Percentiles rank a stretch among this genome's conserved stretches.
Conservation (phyloP, 1,284 basidiomycete genomes). For the Megacollybia platyphylla region DNA sequence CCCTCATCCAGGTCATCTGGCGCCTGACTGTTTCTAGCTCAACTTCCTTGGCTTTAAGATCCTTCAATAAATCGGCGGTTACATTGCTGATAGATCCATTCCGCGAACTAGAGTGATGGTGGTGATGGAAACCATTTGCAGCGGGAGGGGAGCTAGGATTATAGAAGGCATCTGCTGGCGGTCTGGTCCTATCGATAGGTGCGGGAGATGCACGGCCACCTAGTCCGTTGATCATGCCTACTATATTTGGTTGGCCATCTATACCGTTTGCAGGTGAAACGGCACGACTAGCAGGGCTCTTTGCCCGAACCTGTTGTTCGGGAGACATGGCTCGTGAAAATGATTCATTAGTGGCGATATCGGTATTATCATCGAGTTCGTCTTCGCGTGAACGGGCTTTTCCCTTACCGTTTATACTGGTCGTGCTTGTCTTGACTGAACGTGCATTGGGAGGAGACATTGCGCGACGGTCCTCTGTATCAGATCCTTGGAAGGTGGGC, state of each 20-base stretch:
- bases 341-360: conserved; percentile 30
- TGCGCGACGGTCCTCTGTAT: conserved; percentile 45
- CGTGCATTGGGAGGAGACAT: conserved; percentile 42
- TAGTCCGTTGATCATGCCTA: conserved; percentile 35
- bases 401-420: conserved; percentile 25
- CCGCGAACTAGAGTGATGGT: conserved; percentile 22
- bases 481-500: conserved; percentile 30
- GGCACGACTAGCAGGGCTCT: conserved; percentile 48
- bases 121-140: conserved; percentile 32
- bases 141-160: conserved; percentile 37
- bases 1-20: conserved; percentile 81
- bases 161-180: conserved; percentile 50
- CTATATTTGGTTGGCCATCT: conserved; percentile 31
- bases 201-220: conserved; percentile 53
- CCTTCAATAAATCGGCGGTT: conserved; percentile 62
- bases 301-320: conserved; percentile 29
- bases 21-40: conserved; percentile 73
- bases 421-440: conserved; percentile 21
- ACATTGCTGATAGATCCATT: conserved; percentile 56
- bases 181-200: conserved; percentile 35
- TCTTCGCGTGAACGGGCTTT: conserved; percentile 46
- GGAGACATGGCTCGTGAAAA: conserved; percentile 23
- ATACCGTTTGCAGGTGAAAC: conserved; percentile 38
- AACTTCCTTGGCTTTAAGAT: conserved; percentile 69
- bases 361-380: conserved; percentile 38